Evolutionary conservation across 306 rosid genomes (phyloP), one percentile per base, ranked within the genome.

Genomic region (Cucurbita moschata): DNA sequence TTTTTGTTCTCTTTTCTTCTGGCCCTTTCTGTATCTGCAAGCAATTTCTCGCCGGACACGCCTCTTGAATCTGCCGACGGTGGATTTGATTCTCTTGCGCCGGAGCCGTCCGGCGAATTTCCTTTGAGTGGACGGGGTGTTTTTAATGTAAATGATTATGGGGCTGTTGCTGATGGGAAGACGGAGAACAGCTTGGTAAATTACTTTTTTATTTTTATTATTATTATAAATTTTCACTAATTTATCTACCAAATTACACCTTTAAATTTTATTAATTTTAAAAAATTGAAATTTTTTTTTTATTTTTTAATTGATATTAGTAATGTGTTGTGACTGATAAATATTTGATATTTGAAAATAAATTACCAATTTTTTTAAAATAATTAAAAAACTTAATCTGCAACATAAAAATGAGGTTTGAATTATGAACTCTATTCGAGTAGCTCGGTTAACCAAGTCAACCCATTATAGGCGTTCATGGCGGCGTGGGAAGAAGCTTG

Each of bases 81-180:
- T 7, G 12, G 42, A 4, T 47, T 5, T 18, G 57, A 67, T 43
- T 5, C 46, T 0, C 10, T 23, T 21, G 1, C 61, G 63, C 51
- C 40, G 63, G 64, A 18, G 76, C 7, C 76, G 7, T 52, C 50
- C 21, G n/a, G 0, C 1, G 76, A 64, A 72, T 51, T 39, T 5
- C 18, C 15, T 10, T 39, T 5, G 37, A 21, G 7, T 18, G 35
- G 2, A 10, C 46, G 4, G 12, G 16, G 60, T 15, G 18, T 70
- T 9, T 72, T 72, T 16, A 64, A 72, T 19, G 76, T 72, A 10
- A 72, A 30, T 7, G 39, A 72, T 54, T 72, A 38, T 39, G 76
- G 76, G 47, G 76, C 53, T 6, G 19, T 72, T 72, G 53, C 64
- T 54, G 64, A 72, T 54, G 76, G 64, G 13, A 55, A 72, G 13